Base-by-base conservation (phyloP, 1,284 basidiomycete species). In the Coniferiporia weirii region DNA sequence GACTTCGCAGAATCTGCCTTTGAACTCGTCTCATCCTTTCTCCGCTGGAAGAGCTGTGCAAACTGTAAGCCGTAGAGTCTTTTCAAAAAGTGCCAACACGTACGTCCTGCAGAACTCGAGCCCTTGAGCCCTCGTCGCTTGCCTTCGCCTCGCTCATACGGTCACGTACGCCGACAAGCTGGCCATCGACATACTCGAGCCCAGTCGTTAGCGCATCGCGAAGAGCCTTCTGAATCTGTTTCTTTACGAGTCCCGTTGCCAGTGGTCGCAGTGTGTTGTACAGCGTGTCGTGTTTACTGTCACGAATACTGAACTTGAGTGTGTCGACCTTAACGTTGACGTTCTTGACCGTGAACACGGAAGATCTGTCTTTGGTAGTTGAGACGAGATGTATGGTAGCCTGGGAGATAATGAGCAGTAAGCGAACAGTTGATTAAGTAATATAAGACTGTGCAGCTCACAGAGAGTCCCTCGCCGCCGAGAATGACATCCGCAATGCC, bases 401-500 rank as follows among this genome's bases (percentile, higher is more conserved):
- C 66, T 38, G 34, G n/a, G 8, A 38, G 49, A 27, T 40, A 46
- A 17, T 36, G 34, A 55, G 53, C 54, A 15, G 67, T 79, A 82
- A 1, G 80, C 86, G 47, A 46, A n/a, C 44, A 46, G 8, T n/a
- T 19, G 17, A 8, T 13, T 49, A 48, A 27, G 27, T 27, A 27
- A 27, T 27, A 27, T 27, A 27, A 27, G 27, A 27, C 27, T 27
- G 27, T 27, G 17, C 47, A 15, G 1, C 51, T 52, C 19, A 52
- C 51, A 40, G n/a, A 17, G 9, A 93, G 71, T 2, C 91, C 91
- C 56, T 84, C 75, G 19, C 95, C 95, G 36, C 91, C 89, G 54
- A 98, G 76, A 59, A 95, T 71, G 9, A 98, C 87, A 70, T 98
- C 96, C n/a, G 95, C 95, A 35, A 96, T 73, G 64, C 95, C 96